Base-by-base conservation (phyloP, 2,329 filamentous ascomycete genomes). In the Ophiostoma populinum region DNA sequence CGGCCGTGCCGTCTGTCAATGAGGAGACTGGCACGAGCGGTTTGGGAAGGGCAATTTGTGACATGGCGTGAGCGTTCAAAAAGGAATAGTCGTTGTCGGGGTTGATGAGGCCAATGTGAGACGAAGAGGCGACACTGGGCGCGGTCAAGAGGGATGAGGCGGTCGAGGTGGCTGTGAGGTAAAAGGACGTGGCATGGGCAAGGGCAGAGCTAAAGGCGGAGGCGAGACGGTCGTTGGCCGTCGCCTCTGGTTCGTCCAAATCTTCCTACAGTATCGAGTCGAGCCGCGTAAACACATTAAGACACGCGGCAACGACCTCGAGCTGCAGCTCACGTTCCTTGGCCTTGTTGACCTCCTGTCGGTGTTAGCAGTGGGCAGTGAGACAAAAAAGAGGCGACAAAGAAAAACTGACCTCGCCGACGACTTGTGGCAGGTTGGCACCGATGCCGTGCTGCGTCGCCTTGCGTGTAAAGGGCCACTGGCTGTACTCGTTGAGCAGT, bases 271-370 rank as follows among this genome's bases (percentile, higher is more conserved):
- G 75, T 42, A 98, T 67, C 34, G 90, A 95, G 62, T 98, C 90
- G 50, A 98, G 79, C 53, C 87, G 75, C 44, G 90, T 98, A 57
- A 98, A 98, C 50, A 98, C 90, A 61, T 80, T 93, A 56, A 98
- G 62, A 57, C 90, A 95, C 46, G 90, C 90, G 35, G 90, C 86
- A 36, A 98, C 83, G 50, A 93, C 87, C 70, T 98, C 90, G 45
- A 98, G 69, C 56, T 95, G 90, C 49, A 95, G 67, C 54, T 98
- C 90, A 62, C 82, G 92, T 47, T 95, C 87, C 57, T 92, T 92
- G 51, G 70, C 71, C 42, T 72, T 78, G 57, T 76, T 80, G 46
- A 93, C 67, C 57, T 98, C 90, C 58, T 75, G 42, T 5, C 7
- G 21, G 15, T 5, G 33, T 37, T 24, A 25, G 17, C n/a, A n/a